Evolutionary conservation across 1,139 yeast species (phyloP).

Genomic region (Starmera stellimalicola): DNA sequence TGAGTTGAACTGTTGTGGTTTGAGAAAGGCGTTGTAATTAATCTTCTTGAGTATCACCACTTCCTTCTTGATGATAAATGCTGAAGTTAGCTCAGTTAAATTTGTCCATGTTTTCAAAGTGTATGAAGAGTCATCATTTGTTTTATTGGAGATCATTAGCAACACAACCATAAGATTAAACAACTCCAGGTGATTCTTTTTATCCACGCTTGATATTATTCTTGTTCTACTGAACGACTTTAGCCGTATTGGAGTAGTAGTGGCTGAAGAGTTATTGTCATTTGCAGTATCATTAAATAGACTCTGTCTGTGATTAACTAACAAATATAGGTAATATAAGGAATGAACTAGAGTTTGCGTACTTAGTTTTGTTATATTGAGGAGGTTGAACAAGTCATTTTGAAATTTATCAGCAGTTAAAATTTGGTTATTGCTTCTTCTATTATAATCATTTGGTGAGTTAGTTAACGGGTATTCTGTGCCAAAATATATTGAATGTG

Average conservation of each 20-base stretch:
- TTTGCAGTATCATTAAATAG: too few relatives aligned
- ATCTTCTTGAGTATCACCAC: constrained; percentile 13
- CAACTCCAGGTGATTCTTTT: constrained; percentile 7
- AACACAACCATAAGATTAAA: constrained; percentile 21
- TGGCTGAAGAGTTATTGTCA: too few relatives aligned
- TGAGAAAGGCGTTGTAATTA: constrained; percentile 14
- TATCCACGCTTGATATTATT: too few relatives aligned
- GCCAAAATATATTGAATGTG: too few relatives aligned
- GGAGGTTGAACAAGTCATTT: constrained; percentile 7
- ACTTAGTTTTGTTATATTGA: constrained; percentile 13
- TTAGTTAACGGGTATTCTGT: too few relatives aligned
- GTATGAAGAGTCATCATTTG: constrained; percentile 42
- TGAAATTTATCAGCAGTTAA: too few relatives aligned
- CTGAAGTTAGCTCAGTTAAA: constrained; percentile 14
- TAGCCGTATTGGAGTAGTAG: too few relatives aligned
- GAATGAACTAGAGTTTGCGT: constrained; percentile 10
- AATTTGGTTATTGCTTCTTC: too few relatives aligned
- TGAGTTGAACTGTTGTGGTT: constrained; percentile 3
- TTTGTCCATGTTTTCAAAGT: constrained; percentile 42
- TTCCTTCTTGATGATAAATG: constrained; percentile 11
- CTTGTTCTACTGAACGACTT: too few relatives aligned
- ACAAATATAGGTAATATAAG: constrained; percentile 10
- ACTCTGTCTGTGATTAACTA: constrained; percentile 7
- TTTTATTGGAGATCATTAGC: constrained; percentile 37
- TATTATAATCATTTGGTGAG: too few relatives aligned